Conservation (phyloP, 768 basidiomycete genomes). For the Leucocoprinus sp. region DNA sequence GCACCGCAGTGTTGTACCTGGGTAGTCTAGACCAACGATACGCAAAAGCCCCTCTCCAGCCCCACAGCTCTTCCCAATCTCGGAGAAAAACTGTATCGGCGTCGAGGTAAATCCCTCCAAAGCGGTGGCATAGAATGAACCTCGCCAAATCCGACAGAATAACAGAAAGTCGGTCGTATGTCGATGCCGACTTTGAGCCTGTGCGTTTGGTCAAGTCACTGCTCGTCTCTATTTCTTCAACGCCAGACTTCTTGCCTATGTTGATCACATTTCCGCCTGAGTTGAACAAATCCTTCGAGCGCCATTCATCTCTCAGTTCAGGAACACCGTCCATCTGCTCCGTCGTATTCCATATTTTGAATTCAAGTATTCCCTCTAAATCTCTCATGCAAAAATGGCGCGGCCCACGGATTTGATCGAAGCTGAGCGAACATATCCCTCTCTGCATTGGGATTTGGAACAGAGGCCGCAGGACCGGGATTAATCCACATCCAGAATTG, state of each 20-base stretch:
- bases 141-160: constrained; percentile 96
- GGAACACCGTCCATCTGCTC: constrained; percentile 90
- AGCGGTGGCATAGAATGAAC: constrained; percentile 94
- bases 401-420: constrained; percentile 84
- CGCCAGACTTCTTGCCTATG: constrained; percentile 21
- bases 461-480: constrained; percentile 88
- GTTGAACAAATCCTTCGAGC: constrained; percentile 79
- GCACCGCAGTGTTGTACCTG: constrained; percentile 94
- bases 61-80: constrained; percentile 99
- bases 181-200: constrained; percentile 76
- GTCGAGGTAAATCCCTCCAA: constrained; percentile 94
- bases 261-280: constrained; percentile 73
- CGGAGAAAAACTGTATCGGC: constrained; percentile 93
- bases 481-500: constrained; percentile 99
- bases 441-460: constrained; percentile 77
- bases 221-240: constrained; percentile 20
- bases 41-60: constrained; percentile 93
- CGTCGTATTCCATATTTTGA: constrained; percentile 98
- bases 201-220: constrained; percentile 58
- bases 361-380: constrained; percentile 90
- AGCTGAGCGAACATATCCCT: constrained; percentile 80
- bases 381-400: constrained; percentile 87
- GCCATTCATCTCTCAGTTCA: constrained; percentile 88
- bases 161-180: constrained; percentile 87
- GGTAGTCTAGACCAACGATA: constrained; percentile 92